Evolutionary conservation across 2,329 filamentous ascomycete genomes (phyloP).

Genomic region (Pleurostoma richardsiae): DNA sequence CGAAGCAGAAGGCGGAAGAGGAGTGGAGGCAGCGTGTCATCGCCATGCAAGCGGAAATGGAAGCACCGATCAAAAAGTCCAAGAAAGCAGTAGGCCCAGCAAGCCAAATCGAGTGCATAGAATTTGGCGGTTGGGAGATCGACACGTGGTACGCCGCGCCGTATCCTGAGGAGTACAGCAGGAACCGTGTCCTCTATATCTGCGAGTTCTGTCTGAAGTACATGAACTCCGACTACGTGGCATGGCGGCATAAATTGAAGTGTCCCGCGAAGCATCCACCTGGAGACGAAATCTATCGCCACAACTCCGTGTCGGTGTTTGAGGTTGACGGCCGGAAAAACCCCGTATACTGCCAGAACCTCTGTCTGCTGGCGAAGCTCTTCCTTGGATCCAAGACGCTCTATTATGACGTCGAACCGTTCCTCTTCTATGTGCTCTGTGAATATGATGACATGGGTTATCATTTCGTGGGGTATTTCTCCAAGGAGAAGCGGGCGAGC

Average conservation of each 20-base stretch:
- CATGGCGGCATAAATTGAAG: slow-evolving; percentile 96
- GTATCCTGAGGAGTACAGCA: slow-evolving; percentile 96
- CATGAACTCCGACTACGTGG: slow-evolving; percentile 98
- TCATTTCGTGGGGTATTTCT: slow-evolving; percentile 98
- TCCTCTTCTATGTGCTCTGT: slow-evolving; percentile 94
- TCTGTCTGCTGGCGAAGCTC: slow-evolving; percentile 91
- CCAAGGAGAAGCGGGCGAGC: slow-evolving; percentile 92
- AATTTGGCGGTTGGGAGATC: slow-evolving; percentile 96
- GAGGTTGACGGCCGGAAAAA: slow-evolving; percentile 97
- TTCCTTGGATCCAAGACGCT: slow-evolving; percentile 98
- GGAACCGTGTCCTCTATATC: slow-evolving; percentile 94
- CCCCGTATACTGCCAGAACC: slow-evolving; percentile 96
- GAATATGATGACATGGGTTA: slow-evolving; percentile 89
- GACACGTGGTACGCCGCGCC: slow-evolving; percentile 99
- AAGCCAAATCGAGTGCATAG: slow-evolving; percentile 97
- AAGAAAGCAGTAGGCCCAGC: slow-evolving; percentile 79
- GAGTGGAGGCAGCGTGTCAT: slow-evolving; percentile 72
- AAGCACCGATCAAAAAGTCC: slow-evolving; percentile 56
- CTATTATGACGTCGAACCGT: slow-evolving; percentile 97
- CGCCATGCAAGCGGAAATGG: slow-evolving; percentile 57
- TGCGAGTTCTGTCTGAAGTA: slow-evolving; percentile 99
- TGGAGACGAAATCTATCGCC: slow-evolving; percentile 94
- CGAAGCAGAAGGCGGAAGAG: slow-evolving; percentile 85
- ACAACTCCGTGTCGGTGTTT: slow-evolving; percentile 88
- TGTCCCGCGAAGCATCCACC: slow-evolving; percentile 95